Evolutionary conservation across 1,284 basidiomycete species (phyloP).

Genomic region (Cerioporus squamosus): DNA sequence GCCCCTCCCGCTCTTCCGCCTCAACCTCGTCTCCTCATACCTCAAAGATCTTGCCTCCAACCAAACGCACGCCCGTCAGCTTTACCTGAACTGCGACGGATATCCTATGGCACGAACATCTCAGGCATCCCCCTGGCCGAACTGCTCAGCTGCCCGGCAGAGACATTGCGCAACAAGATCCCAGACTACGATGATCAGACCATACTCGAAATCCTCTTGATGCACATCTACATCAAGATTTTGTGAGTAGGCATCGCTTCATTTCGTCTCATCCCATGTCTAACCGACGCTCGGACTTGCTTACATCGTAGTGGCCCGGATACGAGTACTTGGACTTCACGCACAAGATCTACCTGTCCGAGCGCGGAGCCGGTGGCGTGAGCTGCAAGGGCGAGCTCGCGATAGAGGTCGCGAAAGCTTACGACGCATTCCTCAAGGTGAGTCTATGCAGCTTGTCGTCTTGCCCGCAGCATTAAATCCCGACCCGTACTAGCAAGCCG

Average conservation of each 20-base stretch:
- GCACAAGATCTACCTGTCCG: neutral
- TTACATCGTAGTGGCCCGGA: neutral
- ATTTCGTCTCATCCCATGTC: neutral
- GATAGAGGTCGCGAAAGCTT: neutral
- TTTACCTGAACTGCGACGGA: too few relatives aligned
- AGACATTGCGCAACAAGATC: neutral
- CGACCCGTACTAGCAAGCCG: too few relatives aligned
- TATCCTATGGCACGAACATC: too few relatives aligned
- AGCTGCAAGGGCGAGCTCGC: conserved; percentile 2
- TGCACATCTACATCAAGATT: neutral
- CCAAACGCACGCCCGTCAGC: too few relatives aligned
- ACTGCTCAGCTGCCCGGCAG: neutral
- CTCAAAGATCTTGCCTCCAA: too few relatives aligned
- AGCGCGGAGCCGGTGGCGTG: neutral
- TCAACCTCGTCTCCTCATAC: too few relatives aligned
- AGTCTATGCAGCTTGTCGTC: neutral
- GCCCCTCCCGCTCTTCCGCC: too few relatives aligned
- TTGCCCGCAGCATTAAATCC: too few relatives aligned
- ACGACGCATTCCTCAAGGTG: neutral
- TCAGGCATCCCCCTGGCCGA: neutral
- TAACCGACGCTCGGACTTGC: neutral
- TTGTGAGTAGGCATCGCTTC: neutral
- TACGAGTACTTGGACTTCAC: neutral
- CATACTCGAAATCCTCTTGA: neutral
- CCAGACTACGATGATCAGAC: neutral